A percentile compares a stretch with the other conserved stretches of the same genome.
Conservation (phyloP, 768 basidiomycete genomes). For the Mycena epipterygia region DNA sequence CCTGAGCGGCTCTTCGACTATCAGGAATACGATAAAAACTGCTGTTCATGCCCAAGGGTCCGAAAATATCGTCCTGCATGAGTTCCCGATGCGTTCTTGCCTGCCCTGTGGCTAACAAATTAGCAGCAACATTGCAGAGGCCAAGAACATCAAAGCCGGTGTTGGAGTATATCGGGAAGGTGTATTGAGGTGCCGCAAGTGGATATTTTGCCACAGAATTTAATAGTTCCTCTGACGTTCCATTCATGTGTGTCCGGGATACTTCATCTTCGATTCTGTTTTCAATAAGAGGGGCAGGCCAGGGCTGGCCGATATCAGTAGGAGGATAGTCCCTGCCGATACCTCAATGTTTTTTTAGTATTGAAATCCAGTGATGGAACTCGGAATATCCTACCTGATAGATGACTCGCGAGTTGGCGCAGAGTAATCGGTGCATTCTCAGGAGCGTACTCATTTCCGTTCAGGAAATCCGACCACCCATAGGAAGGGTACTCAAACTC, state of each 20-base stretch:
- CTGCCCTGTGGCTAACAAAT: slow-evolving; percentile 52
- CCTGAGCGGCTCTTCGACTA: slow-evolving; percentile 43
- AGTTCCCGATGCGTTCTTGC: slow-evolving; percentile 56
- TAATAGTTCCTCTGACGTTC: slow-evolving; percentile 46
- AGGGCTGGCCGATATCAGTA: slow-evolving; percentile 45
- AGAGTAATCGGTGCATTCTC: slow-evolving; percentile 51
- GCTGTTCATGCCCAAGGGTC: slow-evolving; percentile 58
- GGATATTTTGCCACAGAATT: slow-evolving; percentile 52
- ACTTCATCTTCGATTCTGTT: slow-evolving; percentile 45
- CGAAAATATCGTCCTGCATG: slow-evolving; percentile 64
- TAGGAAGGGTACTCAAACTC: slow-evolving; percentile 51
- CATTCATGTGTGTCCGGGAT: slow-evolving; percentile 42
- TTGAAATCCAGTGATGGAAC: neutral
- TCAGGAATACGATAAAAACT: slow-evolving; percentile 58
- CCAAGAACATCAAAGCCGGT: slow-evolving; percentile 85
- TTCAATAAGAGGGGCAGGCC: slow-evolving; percentile 54
- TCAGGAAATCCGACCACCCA: slow-evolving; percentile 51
- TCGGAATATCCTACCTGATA: slow-evolving; percentile 36
- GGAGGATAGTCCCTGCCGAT: slow-evolving; percentile 55
- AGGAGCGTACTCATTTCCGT: slow-evolving; percentile 24
- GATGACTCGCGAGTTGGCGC: slow-evolving; percentile 58
- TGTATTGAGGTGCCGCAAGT: slow-evolving; percentile 58
- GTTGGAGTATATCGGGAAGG: slow-evolving; percentile 78
- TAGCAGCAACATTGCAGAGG: slow-evolving; percentile 70
- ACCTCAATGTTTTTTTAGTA: slow-evolving; percentile 36